Evolutionary conservation across 148 eudicot species (phyloP).

Genomic region (Vaccinium darrowii): DNA sequence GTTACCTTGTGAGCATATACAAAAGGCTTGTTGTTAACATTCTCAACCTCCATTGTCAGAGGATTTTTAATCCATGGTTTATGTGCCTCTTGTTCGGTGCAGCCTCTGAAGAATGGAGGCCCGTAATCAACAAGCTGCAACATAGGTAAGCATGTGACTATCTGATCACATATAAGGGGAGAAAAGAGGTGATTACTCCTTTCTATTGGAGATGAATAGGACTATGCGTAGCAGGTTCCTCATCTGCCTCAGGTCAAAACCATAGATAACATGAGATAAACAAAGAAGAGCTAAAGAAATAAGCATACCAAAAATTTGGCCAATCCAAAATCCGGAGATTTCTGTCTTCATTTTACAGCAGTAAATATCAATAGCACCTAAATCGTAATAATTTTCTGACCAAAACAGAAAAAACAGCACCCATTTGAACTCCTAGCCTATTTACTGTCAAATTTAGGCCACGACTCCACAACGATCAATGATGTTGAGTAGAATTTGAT

Average conservation of each 20-base stretch:
- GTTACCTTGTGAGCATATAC: constrained; percentile 77
- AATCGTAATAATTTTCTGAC: neutral
- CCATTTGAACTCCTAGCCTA: neutral
- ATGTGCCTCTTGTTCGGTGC: constrained; percentile 71
- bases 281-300: neutral
- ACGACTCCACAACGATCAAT: neutral
- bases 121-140: constrained; percentile 88
- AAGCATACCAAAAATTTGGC: neutral
- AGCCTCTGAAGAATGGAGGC: constrained; percentile 92
- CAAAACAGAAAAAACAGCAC: neutral
- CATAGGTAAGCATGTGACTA: constrained; percentile 5
- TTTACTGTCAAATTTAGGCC: neutral
- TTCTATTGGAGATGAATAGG: constrained; percentile 48
- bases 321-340: neutral
- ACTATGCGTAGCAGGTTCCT: constrained; percentile 94
- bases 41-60: constrained; percentile 83
- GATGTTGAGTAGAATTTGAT: neutral
- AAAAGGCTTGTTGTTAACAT: constrained; percentile 88
- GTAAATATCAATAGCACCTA: neutral
- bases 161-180: neutral
- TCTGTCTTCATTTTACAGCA: neutral
- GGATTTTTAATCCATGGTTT: constrained; percentile 77
- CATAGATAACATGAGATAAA: neutral
- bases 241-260: constrained; percentile 46
- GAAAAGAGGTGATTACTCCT: neutral